Conservation (phyloP, 2,329 filamentous ascomycete genomes). For the Hypomyces rosellus region DNA sequence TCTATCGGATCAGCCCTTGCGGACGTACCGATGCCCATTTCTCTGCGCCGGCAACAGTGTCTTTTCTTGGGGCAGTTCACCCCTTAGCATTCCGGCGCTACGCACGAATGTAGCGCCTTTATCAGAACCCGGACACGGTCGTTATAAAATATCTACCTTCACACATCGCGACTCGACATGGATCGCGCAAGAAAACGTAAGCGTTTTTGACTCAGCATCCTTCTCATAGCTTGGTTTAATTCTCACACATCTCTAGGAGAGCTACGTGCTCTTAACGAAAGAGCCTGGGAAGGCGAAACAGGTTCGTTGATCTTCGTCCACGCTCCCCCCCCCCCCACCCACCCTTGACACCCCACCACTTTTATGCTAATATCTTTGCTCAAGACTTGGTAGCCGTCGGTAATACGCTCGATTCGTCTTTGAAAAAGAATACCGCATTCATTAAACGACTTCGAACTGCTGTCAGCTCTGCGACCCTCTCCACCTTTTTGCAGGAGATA, state of each 20-base stretch:
- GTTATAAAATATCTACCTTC: conserved; percentile 15
- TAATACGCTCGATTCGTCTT: conserved; percentile 79
- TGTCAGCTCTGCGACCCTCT: conserved; percentile 70
- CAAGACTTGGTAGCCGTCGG: conserved; percentile 72
- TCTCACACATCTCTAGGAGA: conserved; percentile 56
- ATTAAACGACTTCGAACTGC: conserved; percentile 93
- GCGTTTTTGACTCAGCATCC: conserved; percentile 19
- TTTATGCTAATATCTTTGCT: conserved; percentile 1
- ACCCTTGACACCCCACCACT: not conserved
- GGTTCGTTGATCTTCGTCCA: conserved; percentile 44
- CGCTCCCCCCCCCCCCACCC: not conserved
- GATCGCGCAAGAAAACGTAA: conserved; percentile 60
- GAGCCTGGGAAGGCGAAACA: conserved; percentile 82
- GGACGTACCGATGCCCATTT: conserved; percentile 35
- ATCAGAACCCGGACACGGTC: conserved; percentile 4
- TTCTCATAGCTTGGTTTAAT: not conserved
- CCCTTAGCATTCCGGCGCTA: conserved; percentile 34
- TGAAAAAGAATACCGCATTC: conserved; percentile 98
- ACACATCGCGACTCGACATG: conserved; percentile 41
- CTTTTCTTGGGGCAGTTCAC: conserved; percentile 31
- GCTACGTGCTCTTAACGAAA: conserved; percentile 79
- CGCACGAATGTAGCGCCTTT: conserved; percentile 42
- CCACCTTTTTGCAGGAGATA: conserved; percentile 85
- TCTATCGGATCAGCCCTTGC: conserved; percentile 20
- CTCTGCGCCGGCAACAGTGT: conserved; percentile 28